Conservation (phyloP, 257 asterid species). For the Penstemon newberryi region DNA sequence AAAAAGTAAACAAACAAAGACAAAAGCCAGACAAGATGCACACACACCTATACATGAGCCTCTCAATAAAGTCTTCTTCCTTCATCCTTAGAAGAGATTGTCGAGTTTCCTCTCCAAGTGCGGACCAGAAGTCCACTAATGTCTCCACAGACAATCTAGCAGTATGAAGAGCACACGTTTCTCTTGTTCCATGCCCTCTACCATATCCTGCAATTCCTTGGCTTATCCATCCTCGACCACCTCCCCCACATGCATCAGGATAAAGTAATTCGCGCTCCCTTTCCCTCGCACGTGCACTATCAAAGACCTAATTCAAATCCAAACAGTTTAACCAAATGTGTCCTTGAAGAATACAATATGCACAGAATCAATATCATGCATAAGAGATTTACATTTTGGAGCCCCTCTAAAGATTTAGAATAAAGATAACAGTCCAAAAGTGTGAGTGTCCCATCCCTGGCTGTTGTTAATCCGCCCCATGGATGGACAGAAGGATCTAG, state of each 20-base stretch:
- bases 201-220: conserved; percentile 85
- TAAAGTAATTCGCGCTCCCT: conserved; percentile 89
- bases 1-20: background rate
- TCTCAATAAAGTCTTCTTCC: conserved; percentile 95
- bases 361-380: conserved; percentile 12
- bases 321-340: conserved; percentile 26
- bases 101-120: conserved; percentile 95
- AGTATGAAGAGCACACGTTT: conserved; percentile 98
- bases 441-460: conserved; percentile 83
- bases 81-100: conserved; percentile 92
- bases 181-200: conserved; percentile 90
- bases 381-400: conserved; percentile 67
- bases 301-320: conserved; percentile 71
- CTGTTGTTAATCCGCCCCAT: conserved; percentile 93
- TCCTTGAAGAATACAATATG: conserved; percentile 12
- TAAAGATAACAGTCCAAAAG: conserved; percentile 78
- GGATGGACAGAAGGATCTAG: conserved; percentile 93
- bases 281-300: conserved; percentile 93
- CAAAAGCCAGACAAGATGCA: background rate
- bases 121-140: conserved; percentile 98
- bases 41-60: conserved; percentile 89
- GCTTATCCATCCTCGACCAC: conserved; percentile 98
- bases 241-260: conserved; percentile 99
- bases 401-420: conserved; percentile 76
- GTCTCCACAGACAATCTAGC: conserved; percentile 95